Base-by-base conservation (phyloP, 495 filamentous ascomycete species). In the Penicillium simplicissimum region DNA sequence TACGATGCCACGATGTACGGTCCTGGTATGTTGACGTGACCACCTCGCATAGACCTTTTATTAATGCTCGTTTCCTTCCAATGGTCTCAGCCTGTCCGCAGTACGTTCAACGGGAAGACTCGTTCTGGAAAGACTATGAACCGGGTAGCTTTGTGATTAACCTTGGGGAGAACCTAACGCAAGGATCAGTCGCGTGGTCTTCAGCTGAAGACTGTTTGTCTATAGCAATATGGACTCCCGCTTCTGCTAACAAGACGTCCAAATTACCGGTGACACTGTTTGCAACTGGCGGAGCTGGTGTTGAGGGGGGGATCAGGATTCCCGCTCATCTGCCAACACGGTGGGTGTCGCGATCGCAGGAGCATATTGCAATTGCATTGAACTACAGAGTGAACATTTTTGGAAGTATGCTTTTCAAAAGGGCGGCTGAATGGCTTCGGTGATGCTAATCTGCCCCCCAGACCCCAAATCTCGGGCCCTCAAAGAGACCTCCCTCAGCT, bases 281-380 rank as follows among this genome's bases (percentile, higher is more conserved):
- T 19, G 57, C 62, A 1, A 65, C 66, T 11, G 66, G 66, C 0
- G 66, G 66, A 4, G 60, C 53, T 6, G 53, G 53, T 11, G 21
- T 55, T 4, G 53, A 55, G 42, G 79, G 79, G 11, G 80, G 80
- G 11, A 64, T 79, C 33, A 72, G 79, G 55, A 71, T 77, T 8
- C 75, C 73, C 8, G 78, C 76, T 38, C 79, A 85, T 72, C 64
- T 75, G 61, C 73, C 75, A 36, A 38, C 76, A 63, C 70, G 73
- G 67, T 68, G 81, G 77, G 78, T 82, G 62, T 63, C 80, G 51
- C 67, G 77, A 8, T 63, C 73, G 11, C 77, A 84, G 61, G 69
- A 73, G 52, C 81, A 85, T 59, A 77, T 88, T 34, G 78, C 86
- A 33, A 80, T 86, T 19, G 69, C 75, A 0, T 74, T 85, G 66